Evolutionary conservation across 106 monocot species (phyloP).

Genomic region (Amphibolis antarctica): DNA sequence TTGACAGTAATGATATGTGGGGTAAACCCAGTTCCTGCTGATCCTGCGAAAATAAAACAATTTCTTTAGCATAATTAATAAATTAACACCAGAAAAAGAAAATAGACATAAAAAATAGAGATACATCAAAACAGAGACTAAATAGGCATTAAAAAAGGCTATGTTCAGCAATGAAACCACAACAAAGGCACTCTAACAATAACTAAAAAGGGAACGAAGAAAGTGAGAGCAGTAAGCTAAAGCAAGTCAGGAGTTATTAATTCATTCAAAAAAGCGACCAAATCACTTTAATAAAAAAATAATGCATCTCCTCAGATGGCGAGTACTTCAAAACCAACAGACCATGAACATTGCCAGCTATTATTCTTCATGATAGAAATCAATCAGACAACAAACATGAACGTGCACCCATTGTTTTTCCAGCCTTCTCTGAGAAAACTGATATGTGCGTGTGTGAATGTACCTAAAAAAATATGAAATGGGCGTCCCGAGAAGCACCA

Average conservation of each 20-base stretch:
- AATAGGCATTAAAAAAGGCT: background rate
- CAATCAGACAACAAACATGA: no score
- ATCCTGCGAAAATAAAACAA: slow-evolving; percentile 28
- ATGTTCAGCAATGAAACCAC: background rate
- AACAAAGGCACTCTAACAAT: background rate
- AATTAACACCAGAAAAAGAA: background rate
- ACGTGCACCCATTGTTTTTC: no score
- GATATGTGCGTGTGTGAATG: background rate
- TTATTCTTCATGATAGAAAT: no score
- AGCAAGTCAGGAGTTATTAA: background rate
- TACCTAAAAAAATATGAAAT: background rate
- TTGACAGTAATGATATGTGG: slow-evolving; percentile 76
- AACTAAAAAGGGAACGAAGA: background rate
- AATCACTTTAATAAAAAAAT: no score
- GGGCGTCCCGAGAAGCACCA: background rate
- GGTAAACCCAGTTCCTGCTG: slow-evolving; percentile 47
- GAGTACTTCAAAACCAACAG: no score
- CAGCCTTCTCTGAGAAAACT: no score
- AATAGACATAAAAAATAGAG: background rate
- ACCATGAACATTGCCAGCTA: no score
- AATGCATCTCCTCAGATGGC: no score
- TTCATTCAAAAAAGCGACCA: background rate
- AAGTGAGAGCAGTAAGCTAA: background rate
- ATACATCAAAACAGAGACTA: background rate
- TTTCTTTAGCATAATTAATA: background rate